Conservation (phyloP, 1,284 basidiomycete species). For the Ganoderma multipileum region DNA sequence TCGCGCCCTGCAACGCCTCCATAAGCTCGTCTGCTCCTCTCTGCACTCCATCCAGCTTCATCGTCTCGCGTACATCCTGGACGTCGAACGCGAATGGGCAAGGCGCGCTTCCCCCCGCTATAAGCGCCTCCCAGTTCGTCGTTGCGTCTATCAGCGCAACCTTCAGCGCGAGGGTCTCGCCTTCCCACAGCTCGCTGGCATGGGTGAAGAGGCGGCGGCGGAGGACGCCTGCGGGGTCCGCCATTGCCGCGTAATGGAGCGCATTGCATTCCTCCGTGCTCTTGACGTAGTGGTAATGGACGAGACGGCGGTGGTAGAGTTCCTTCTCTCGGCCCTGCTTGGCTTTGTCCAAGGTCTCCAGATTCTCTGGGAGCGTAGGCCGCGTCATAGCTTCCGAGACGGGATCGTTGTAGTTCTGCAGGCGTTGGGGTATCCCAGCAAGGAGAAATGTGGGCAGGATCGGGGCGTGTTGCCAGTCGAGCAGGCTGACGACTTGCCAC, state of each 20-base stretch:
- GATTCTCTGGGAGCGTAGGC: slow-evolving; percentile 49
- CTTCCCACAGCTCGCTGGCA: slow-evolving; percentile 52
- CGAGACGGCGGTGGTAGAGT: slow-evolving; percentile 49
- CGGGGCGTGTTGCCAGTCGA: slow-evolving; percentile 54
- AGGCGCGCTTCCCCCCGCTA: slow-evolving; percentile 33
- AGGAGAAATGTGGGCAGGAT: slow-evolving; percentile 56
- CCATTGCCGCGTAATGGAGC: slow-evolving; percentile 45
- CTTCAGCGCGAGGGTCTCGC: slow-evolving; percentile 52
- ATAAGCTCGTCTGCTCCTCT: neutral
- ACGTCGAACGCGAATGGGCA: neutral
- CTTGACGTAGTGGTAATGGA: slow-evolving; percentile 54
- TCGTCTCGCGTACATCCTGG: neutral
- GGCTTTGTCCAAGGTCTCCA: slow-evolving; percentile 40
- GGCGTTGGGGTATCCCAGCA: slow-evolving; percentile 47
- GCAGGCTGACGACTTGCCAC: slow-evolving; percentile 40
- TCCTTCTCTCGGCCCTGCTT: slow-evolving; percentile 39
- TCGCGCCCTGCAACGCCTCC: neutral
- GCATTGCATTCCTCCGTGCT: slow-evolving; percentile 50
- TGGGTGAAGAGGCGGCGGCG: slow-evolving; percentile 47
- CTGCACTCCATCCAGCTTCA: neutral
- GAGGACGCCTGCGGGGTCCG: slow-evolving; percentile 43
- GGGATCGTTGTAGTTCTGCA: slow-evolving; percentile 54
- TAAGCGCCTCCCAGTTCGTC: slow-evolving; percentile 46
- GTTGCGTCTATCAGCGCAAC: slow-evolving; percentile 47
- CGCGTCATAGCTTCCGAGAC: slow-evolving; percentile 44